Conservation (phyloP, 1,284 basidiomycete species). For the Laetiporus sulphureus region DNA sequence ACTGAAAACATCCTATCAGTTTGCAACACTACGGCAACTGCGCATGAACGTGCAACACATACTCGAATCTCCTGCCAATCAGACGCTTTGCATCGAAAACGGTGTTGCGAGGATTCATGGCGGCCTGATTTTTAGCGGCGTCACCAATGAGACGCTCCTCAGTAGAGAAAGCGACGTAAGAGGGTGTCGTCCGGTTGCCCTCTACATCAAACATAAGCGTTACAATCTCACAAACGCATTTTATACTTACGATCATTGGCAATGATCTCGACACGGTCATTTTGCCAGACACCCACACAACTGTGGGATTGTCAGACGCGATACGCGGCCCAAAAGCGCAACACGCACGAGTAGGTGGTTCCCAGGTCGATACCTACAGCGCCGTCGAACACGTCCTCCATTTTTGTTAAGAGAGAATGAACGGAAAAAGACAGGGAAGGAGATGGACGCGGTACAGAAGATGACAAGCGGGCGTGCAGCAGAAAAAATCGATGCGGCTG, state of each 20-base stretch:
- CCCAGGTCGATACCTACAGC: constrained; percentile 94
- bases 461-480: constrained; percentile 26
- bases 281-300: constrained; percentile 94
- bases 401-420: constrained; percentile 43
- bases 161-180: constrained; percentile 97
- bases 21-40: too few relatives aligned
- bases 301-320: constrained; percentile 30
- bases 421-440: constrained; percentile 19
- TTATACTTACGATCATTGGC: constrained; percentile 83
- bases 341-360: constrained; percentile 82
- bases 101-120: constrained; percentile 95
- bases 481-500: constrained; percentile 35
- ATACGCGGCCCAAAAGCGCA: not conserved
- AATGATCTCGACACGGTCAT: constrained; percentile 97
- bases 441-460: constrained; percentile 20
- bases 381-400: constrained; percentile 94
- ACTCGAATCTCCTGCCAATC: constrained; percentile 95
- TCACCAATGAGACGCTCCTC: constrained; percentile 99
- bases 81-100: constrained; percentile 97
- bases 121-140: constrained; percentile 96
- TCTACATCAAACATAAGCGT: constrained; percentile 41
- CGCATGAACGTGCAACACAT: constrained; percentile 21
- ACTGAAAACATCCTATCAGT: constrained; percentile 29
- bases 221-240: constrained; percentile 1
- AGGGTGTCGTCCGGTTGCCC: constrained; percentile 99